These are phyloP conservation scores for Trichomonas vaginalis DNA, from an alignment of 208 protist genomes.

Conservation along the genomic window DNA sequence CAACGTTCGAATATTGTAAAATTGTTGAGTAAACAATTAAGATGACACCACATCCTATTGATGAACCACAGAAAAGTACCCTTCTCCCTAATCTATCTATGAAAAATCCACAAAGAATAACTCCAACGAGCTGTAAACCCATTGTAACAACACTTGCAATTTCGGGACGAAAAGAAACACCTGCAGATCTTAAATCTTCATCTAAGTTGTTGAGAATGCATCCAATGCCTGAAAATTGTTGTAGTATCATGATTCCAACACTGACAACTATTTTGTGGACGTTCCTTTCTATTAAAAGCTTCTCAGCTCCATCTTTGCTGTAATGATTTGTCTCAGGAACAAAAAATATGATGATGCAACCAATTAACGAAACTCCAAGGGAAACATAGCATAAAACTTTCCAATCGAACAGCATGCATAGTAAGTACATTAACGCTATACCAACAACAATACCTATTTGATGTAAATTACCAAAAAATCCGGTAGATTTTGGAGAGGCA, in stretches of 20 bases:
- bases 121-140: not conserved
- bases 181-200: not conserved
- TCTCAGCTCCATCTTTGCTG: too few relatives aligned
- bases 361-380: not conserved
- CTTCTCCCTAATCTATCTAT: not conserved
- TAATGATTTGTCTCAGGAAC: not conserved
- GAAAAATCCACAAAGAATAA: not conserved
- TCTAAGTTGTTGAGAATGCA: not conserved
- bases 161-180: not conserved
- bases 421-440: not conserved
- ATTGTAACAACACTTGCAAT: not conserved
- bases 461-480: not conserved
- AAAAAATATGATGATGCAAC: not conserved
- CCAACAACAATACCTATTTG: not conserved
- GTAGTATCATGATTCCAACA: not conserved
- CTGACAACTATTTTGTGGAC: not conserved
- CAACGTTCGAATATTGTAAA: not conserved
- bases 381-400: not conserved
- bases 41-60: not conserved
- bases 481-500: not conserved
- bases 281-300: too few relatives aligned
- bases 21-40: not conserved
- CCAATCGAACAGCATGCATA: not conserved
- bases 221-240: conserved; percentile 7
- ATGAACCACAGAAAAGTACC: not conserved